Evolutionary conservation across 1,139 yeast species (phyloP).

Genomic region (Pichiaceae sp.): DNA sequence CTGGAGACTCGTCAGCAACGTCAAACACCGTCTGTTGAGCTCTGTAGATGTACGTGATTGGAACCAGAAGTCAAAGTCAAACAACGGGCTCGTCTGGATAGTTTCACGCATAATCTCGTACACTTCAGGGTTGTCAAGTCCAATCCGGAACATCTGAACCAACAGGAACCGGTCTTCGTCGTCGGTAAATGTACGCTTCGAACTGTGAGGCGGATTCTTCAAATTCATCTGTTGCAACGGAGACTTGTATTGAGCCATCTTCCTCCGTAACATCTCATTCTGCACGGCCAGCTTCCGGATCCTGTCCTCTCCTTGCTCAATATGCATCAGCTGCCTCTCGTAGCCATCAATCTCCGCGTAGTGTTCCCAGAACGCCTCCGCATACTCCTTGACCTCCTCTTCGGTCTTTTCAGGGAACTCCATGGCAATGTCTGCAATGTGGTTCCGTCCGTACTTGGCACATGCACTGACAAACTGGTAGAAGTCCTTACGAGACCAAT

Average conservation of each 20-base stretch:
- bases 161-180: constrained; percentile 69
- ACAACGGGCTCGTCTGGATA: constrained; percentile 51
- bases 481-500: constrained; percentile 70
- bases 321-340: constrained; percentile 56
- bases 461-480: constrained; percentile 53
- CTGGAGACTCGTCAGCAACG: constrained; percentile 55
- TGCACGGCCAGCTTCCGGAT: constrained; percentile 49
- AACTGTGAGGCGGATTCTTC: constrained; percentile 55
- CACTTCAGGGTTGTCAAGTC: constrained; percentile 56
- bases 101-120: constrained; percentile 57
- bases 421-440: constrained; percentile 48
- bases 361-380: constrained; percentile 58
- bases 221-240: constrained; percentile 60
- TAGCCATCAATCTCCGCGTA: constrained; percentile 63
- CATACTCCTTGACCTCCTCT: constrained; percentile 64
- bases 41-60: constrained; percentile 61
- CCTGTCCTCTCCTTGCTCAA: constrained; percentile 73
- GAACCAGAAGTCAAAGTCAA: constrained; percentile 64
- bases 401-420: constrained; percentile 59
- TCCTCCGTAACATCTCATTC: constrained; percentile 59
- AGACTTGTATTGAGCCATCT: constrained; percentile 43
- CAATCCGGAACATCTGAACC: constrained; percentile 56
- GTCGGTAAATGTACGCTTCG: constrained; percentile 46
- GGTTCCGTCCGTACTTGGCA: constrained; percentile 63
- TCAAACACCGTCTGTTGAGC: constrained; percentile 58